Evolutionary conservation across 768 basidiomycete species (phyloP).

Genomic region (Hebeloma cylindrosporum): DNA sequence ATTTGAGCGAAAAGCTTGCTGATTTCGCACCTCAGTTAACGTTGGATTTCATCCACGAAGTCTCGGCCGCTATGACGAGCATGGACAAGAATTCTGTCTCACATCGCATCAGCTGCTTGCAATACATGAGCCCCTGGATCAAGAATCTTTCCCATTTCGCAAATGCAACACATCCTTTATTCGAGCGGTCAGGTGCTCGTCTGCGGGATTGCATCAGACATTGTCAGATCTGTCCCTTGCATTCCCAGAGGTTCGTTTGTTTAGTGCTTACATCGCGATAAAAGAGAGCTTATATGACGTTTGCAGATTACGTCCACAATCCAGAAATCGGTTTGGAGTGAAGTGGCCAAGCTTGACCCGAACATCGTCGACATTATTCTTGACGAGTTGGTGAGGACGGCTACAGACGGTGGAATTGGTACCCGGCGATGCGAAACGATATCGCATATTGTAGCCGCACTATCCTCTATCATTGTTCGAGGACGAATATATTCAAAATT

Average conservation of each 20-base stretch:
- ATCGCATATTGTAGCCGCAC: conserved; percentile 66
- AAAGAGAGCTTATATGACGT: neutral
- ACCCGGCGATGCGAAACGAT: conserved; percentile 75
- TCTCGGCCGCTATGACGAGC: conserved; percentile 63
- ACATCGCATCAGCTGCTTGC: conserved; percentile 71
- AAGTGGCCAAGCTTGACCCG: conserved; percentile 69
- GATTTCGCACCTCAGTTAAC: conserved; percentile 79
- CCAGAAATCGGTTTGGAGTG: conserved; percentile 76
- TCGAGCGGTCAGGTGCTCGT: conserved; percentile 70
- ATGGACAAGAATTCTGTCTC: conserved; percentile 40
- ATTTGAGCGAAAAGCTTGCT: conserved; percentile 71
- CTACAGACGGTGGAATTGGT: conserved; percentile 80
- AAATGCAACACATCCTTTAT: conserved; percentile 66
- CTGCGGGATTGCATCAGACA: conserved; percentile 77
- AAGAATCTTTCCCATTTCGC: conserved; percentile 73
- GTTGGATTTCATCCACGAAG: conserved; percentile 87
- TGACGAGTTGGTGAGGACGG: conserved; percentile 78
- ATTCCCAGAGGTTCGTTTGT: conserved; percentile 61
- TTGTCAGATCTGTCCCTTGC: conserved; percentile 72
- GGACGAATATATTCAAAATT: conserved; percentile 77
- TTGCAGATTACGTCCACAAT: conserved; percentile 61
- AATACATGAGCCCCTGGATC: conserved; percentile 89
- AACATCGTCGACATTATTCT: conserved; percentile 69
- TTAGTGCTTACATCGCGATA: neutral
- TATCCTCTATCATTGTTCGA: conserved; percentile 76